Evolutionary conservation across 2,329 filamentous ascomycete genomes (phyloP), one percentile per base, ranked within the genome.

Genomic region (Sporothrix schenckii): DNA sequence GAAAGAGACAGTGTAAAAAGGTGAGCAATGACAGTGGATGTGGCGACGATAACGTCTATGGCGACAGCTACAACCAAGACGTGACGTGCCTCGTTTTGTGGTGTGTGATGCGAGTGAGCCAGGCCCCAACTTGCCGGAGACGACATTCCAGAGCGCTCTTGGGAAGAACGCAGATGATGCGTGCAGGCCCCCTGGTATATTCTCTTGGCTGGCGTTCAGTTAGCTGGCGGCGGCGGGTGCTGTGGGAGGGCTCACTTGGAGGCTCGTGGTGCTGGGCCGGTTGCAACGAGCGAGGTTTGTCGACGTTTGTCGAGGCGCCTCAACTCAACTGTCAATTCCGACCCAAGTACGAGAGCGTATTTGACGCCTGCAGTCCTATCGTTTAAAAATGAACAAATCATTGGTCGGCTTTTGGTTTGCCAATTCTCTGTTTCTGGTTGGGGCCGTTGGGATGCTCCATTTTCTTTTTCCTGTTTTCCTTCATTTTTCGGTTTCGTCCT

Each of bases 261-360:
- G 56, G 56, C 56, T 60, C 56, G 56, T 60, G 56, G 56, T 60
- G 56, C 56, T 41, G 56, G 56, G 34, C 34, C 34, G 34, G 34
- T 34, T 7, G 6, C 34, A 9, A 30, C 27, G 34, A 34, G 34
- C 6, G 34, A 34, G 3, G 34, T 34, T 34, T 34, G 30, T 34
- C 30, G 30, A 34, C 4, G 30, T 34, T 34, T 34, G 34, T 34
- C 5, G 34, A 34, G 34, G 34, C 34, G 34, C 34, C 34, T 34
- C 34, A 34, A 56, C 24, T 56, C 53, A 27, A 56, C 13, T 34
- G 53, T 50, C 49, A 50, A 5, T 13, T 50, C 49, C 34, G 34
- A 34, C 34, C 34, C 1, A 34, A 34, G 56, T 27, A 54, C 52
- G 24, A 24, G 52, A 54, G 11, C 21, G 21, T 27, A 16, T 16